Evolutionary conservation across 768 basidiomycete species (phyloP).

Genomic region (Filobasidium floriforme): DNA sequence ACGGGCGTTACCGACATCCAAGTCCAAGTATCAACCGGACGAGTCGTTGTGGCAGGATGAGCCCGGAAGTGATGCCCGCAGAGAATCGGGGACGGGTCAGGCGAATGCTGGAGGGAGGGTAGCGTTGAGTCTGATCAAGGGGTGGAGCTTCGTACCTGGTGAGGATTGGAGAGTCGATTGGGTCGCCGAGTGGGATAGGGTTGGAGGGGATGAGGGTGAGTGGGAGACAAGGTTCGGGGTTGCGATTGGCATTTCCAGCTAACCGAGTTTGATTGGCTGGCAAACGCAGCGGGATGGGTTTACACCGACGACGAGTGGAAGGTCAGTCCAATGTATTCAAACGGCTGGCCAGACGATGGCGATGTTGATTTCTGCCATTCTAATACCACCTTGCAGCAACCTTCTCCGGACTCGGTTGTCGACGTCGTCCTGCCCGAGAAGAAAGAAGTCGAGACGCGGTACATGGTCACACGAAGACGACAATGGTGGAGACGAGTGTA

Average conservation of each 20-base stretch:
- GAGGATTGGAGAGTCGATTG: slow-evolving; percentile 43
- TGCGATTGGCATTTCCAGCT: neutral
- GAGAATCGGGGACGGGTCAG: neutral
- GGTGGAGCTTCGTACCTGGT: slow-evolving; percentile 37
- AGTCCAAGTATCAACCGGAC: neutral
- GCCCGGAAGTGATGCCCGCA: slow-evolving; percentile 1
- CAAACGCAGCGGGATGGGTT: slow-evolving; percentile 37
- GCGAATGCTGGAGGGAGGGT: slow-evolving; percentile 20
- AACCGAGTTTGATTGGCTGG: neutral
- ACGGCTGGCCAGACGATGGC: neutral
- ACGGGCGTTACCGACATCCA: slow-evolving; percentile 21
- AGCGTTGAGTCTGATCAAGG: slow-evolving; percentile 32
- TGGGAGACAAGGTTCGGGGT: neutral
- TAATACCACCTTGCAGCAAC: neutral
- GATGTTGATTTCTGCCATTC: neutral
- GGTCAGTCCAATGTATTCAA: slow-evolving; percentile 18
- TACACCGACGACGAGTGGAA: slow-evolving; percentile 45
- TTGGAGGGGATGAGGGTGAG: slow-evolving; percentile 33
- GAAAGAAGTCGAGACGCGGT: slow-evolving; percentile 8
- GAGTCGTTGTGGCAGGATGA: slow-evolving; percentile 16
- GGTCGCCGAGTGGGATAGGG: slow-evolving; percentile 34
- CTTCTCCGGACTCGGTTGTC: neutral
- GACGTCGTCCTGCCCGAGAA: neutral
- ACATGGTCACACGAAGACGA: slow-evolving; percentile 32
- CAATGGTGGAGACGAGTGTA: slow-evolving; percentile 42